These are phyloP conservation scores for Capronia epimyces DNA, from an alignment of 2,329 filamentous ascomycete genomes.

Conservation along the genomic window DNA sequence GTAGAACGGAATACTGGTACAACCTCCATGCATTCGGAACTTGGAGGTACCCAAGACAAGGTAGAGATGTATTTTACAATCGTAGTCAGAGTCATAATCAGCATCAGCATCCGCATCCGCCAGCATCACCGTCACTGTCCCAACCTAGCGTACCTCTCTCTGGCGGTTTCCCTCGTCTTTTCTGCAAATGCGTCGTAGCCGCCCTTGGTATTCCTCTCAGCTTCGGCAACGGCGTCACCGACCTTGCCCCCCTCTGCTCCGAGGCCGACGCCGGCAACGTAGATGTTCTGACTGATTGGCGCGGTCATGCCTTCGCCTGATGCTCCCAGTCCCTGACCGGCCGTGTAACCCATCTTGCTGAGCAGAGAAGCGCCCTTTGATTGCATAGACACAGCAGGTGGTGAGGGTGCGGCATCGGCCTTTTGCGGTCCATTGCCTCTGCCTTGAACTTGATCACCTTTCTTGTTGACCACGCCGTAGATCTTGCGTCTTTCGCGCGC, in stretches of 20 bases:
- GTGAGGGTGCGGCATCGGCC: neutral
- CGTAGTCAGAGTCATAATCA: no score
- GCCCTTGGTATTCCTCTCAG: constrained; percentile 44
- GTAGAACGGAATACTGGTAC: no score
- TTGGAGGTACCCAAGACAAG: no score
- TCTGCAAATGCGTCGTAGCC: constrained; percentile 46
- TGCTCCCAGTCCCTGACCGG: constrained; percentile 45
- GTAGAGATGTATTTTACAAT: no score
- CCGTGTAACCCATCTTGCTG: constrained; percentile 48
- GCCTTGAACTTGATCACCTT: constrained; percentile 27
- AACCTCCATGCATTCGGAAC: no score
- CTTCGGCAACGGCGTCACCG: constrained; percentile 46
- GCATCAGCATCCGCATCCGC: no score
- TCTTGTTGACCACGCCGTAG: constrained; percentile 37
- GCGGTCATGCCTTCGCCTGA: constrained; percentile 44
- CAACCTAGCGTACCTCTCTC: constrained; percentile 45
- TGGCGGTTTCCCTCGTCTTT: constrained; percentile 43
- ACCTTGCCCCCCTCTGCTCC: constrained; percentile 47
- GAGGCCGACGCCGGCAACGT: constrained; percentile 47
- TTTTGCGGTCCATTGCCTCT: no score
- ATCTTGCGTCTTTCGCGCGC: constrained; percentile 43
- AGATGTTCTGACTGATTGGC: constrained; percentile 45
- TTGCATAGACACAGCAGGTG: constrained; percentile 31
- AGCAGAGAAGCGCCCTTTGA: constrained; percentile 49
- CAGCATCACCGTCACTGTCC: constrained; percentile 12